Conservation (phyloP, 2,329 filamentous ascomycete genomes). For the Zopfia rhizophila region DNA sequence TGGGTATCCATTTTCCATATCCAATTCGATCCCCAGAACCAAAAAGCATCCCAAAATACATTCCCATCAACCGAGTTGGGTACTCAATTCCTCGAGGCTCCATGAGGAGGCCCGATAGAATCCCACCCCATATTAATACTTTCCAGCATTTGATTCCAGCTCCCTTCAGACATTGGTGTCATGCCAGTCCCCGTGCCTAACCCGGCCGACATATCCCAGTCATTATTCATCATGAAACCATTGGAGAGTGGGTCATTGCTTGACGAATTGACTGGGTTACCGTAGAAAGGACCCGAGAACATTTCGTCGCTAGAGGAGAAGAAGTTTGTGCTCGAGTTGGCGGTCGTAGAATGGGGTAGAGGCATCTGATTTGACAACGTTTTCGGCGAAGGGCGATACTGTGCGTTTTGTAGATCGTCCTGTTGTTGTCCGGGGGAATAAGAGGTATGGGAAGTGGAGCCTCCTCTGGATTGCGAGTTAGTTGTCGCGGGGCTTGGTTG, state of each 20-base stretch:
- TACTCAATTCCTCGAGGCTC: too few relatives aligned
- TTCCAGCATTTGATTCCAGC: slow-evolving; percentile 50
- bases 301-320: slow-evolving; percentile 27
- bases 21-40: slow-evolving; percentile 8
- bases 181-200: slow-evolving; percentile 36
- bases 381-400: slow-evolving; percentile 43
- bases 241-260: slow-evolving; percentile 28
- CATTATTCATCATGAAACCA: slow-evolving; percentile 36
- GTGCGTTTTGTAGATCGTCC: slow-evolving; percentile 22
- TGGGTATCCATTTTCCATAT: slow-evolving; percentile 31
- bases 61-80: too few relatives aligned
- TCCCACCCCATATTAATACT: slow-evolving; percentile 49
- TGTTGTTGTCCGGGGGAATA: slow-evolving; percentile 44
- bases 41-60: too few relatives aligned
- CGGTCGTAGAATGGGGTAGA: slow-evolving; percentile 4
- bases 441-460: slow-evolving; percentile 48
- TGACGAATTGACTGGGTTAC: slow-evolving; percentile 9
- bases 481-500: slow-evolving; percentile 46
- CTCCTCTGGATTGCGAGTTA: slow-evolving; percentile 40
- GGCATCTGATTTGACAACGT: slow-evolving; percentile 25
- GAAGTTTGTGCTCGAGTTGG: slow-evolving; percentile 21
- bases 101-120: slow-evolving; percentile 26
- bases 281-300: slow-evolving; percentile 19
- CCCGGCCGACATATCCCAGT: slow-evolving; percentile 44
- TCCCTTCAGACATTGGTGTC: slow-evolving; percentile 45